These are phyloP conservation scores for Pulveroboletus frians DNA, from an alignment of 768 basidiomycete species.

Conservation along the genomic window DNA sequence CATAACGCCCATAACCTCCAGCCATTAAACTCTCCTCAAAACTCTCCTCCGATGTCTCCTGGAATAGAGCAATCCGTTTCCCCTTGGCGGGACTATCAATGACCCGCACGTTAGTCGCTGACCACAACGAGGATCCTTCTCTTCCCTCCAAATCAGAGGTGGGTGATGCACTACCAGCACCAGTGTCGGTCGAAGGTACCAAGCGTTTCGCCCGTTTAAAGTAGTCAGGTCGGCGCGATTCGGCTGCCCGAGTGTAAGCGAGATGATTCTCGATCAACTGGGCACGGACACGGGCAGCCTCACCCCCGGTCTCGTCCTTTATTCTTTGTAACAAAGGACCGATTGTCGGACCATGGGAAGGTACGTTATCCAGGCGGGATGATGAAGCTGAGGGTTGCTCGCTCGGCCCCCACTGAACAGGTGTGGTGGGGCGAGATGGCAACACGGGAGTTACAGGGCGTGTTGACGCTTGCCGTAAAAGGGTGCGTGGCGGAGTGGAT, in stretches of 20 bases:
- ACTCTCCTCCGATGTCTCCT: slow-evolving; percentile 78
- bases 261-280: slow-evolving; percentile 47
- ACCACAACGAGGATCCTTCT: slow-evolving; percentile 18
- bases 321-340: neutral
- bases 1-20: slow-evolving; percentile 74
- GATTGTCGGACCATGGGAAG: neutral
- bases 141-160: slow-evolving; percentile 8
- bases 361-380: neutral
- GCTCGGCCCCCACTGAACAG: slow-evolving; percentile 1
- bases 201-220: slow-evolving; percentile 54
- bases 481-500: slow-evolving; percentile 16
- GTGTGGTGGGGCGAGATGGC: slow-evolving; percentile 12
- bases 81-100: slow-evolving; percentile 70
- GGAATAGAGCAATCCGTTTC: slow-evolving; percentile 67
- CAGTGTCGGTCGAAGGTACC: slow-evolving; percentile 32
- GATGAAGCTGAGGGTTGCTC: neutral
- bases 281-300: slow-evolving; percentile 56
- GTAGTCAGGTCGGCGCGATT: slow-evolving; percentile 68
- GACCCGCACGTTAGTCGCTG: slow-evolving; percentile 46
- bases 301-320: slow-evolving; percentile 40
- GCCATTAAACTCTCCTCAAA: slow-evolving; percentile 83
- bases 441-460: slow-evolving; percentile 12
- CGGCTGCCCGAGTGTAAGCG: slow-evolving; percentile 47
- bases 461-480: slow-evolving; percentile 12
- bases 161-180: slow-evolving; percentile 10